Conservation (phyloP, 1,284 basidiomycete species). For the Trametes versicolor region DNA sequence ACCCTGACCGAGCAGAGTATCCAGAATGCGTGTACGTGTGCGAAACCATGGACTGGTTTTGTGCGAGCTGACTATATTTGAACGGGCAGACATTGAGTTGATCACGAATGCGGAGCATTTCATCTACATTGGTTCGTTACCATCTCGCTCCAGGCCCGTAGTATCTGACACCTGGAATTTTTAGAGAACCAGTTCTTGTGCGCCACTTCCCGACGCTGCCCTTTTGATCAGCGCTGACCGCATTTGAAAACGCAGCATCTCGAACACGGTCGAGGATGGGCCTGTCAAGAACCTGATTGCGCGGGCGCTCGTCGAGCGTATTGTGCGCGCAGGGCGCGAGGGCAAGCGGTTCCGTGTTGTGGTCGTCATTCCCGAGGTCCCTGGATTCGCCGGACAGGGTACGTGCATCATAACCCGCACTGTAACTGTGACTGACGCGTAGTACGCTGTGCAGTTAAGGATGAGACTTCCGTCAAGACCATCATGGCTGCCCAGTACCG, state of each 20-base stretch:
- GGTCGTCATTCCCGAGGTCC: constrained; percentile 85
- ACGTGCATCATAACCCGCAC: neutral
- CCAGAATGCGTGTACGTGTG: constrained; percentile 86
- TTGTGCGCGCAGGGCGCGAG: constrained; percentile 78
- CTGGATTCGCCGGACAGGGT: constrained; percentile 77
- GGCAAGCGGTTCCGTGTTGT: constrained; percentile 87
- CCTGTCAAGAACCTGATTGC: constrained; percentile 87
- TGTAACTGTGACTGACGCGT: neutral
- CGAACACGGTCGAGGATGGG: constrained; percentile 70
- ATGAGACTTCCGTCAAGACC: constrained; percentile 73
- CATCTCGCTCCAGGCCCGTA: neutral
- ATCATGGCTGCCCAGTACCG: constrained; percentile 88
- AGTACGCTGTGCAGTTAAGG: constrained; percentile 65
- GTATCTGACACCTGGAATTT: neutral
- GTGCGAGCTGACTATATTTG: constrained; percentile 18
- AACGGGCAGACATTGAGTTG: constrained; percentile 62
- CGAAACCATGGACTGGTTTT: neutral
- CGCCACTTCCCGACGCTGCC: constrained; percentile 44
- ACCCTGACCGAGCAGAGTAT: constrained; percentile 87
- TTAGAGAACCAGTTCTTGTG: constrained; percentile 95
- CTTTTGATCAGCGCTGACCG: neutral
- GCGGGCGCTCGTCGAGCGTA: constrained; percentile 82
- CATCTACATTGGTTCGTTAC: constrained; percentile 83
- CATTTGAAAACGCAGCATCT: constrained; percentile 63
- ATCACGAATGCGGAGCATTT: constrained; percentile 88